These are phyloP conservation scores for Tagetes patula DNA, from an alignment of 129 eudicot genomes.

Conservation along the genomic window DNA sequence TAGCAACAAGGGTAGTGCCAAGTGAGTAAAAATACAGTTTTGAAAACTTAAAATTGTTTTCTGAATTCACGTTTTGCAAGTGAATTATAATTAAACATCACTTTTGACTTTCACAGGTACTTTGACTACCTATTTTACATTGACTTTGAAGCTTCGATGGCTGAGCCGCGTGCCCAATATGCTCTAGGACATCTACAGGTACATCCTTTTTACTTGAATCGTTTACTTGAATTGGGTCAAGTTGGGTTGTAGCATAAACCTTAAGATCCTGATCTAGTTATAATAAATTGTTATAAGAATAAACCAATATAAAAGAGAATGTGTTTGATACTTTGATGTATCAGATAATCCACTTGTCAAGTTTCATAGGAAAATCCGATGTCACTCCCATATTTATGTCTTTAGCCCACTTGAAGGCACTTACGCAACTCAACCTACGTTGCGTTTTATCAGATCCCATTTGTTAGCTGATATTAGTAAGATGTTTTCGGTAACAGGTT, in stretches of 20 bases:
- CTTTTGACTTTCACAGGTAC: conserved; percentile 47
- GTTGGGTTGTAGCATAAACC: neutral
- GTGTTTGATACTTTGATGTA: neutral
- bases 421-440: neutral
- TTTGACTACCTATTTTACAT: conserved; percentile 84
- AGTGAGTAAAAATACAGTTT: too few relatives aligned
- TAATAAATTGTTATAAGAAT: neutral
- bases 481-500: too few relatives aligned
- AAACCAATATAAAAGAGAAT: neutral
- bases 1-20: conserved; percentile 78
- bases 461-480: neutral
- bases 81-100: neutral
- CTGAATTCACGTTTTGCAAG: neutral
- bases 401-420: neutral
- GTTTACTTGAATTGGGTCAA: neutral
- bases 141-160: conserved; percentile 92
- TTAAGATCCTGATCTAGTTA: neutral
- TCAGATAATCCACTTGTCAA: too few relatives aligned
- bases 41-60: neutral
- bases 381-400: neutral
- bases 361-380: too few relatives aligned
- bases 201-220: conserved; percentile 21
- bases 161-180: conserved; percentile 83
- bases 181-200: conserved; percentile 91
- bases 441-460: neutral